Percentiles rank a stretch among this genome's conserved stretches.
These are phyloP conservation scores for Cladosporium sp. DNA, from an alignment of 2,329 filamentous ascomycete species.

Conservation along the genomic window DNA sequence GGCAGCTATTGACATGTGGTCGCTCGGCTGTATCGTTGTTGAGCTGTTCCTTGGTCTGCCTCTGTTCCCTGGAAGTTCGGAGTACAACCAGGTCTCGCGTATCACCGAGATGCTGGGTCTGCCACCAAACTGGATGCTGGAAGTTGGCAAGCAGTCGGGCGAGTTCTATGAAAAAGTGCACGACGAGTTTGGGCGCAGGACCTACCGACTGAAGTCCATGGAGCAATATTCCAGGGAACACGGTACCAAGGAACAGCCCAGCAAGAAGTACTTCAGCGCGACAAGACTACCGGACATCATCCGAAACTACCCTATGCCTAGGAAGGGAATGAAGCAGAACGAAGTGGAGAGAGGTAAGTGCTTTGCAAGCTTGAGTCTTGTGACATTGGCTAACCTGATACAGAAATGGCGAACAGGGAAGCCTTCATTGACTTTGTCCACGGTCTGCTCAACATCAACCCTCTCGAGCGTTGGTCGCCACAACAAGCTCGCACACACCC, in stretches of 20 bases:
- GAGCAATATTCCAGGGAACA: slow-evolving; percentile 97
- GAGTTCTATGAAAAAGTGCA: slow-evolving; percentile 94
- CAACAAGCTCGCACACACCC: slow-evolving; percentile 96
- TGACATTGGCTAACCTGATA: slow-evolving; percentile 1
- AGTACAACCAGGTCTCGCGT: slow-evolving; percentile 96
- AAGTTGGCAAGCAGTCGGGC: slow-evolving; percentile 95
- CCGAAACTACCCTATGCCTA: slow-evolving; percentile 94
- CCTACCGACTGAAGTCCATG: slow-evolving; percentile 92
- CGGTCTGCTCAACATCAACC: slow-evolving; percentile 89
- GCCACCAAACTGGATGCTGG: slow-evolving; percentile 97
- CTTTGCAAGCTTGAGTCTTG: neutral
- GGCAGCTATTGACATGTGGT: slow-evolving; percentile 99
- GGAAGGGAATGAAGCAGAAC: slow-evolving; percentile 98
- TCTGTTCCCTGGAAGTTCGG: slow-evolving; percentile 92
- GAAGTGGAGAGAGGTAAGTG: slow-evolving; percentile 89
- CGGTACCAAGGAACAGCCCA: slow-evolving; percentile 94
- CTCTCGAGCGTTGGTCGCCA: slow-evolving; percentile 93
- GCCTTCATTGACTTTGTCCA: slow-evolving; percentile 98
- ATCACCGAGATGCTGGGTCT: slow-evolving; percentile 98
- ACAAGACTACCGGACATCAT: slow-evolving; percentile 95
- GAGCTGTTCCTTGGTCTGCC: slow-evolving; percentile 94
- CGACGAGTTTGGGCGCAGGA: slow-evolving; percentile 89
- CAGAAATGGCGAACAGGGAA: slow-evolving; percentile 97
- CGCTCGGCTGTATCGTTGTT: slow-evolving; percentile 94
- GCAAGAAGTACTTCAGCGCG: slow-evolving; percentile 98